Conservation (phyloP, 495 filamentous ascomycete species). For the Daldinia vernicosa region DNA sequence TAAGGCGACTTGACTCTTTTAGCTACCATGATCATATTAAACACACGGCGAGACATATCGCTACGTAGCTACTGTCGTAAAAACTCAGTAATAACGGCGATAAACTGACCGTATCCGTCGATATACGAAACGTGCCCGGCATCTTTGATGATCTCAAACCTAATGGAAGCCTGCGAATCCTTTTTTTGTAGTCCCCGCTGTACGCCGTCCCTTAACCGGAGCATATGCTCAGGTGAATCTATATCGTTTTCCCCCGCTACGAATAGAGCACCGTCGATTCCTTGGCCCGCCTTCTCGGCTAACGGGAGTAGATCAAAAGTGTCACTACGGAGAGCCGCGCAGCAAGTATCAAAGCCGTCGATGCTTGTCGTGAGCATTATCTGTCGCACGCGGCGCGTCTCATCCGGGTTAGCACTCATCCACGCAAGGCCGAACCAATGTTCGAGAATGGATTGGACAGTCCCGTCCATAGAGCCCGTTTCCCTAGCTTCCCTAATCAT, state of each 20-base stretch:
- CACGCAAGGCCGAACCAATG: conserved; percentile 48
- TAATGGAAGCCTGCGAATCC: background rate
- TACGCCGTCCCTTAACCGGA: background rate
- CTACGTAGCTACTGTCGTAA: no score
- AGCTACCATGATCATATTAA: no score
- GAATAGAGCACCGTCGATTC: background rate
- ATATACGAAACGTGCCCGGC: background rate
- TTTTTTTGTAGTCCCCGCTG: background rate
- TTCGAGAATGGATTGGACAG: conserved; percentile 15
- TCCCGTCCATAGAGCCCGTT: background rate
- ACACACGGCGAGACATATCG: no score
- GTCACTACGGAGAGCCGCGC: conserved; percentile 39
- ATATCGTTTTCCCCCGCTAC: background rate
- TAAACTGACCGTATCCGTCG: background rate
- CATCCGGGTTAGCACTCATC: conserved; percentile 43
- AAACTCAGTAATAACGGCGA: background rate
- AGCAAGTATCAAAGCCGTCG: conserved; percentile 49
- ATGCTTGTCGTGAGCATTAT: conserved; percentile 45
- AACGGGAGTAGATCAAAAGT: conserved; percentile 44
- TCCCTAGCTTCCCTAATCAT: background rate
- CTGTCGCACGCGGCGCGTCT: conserved; percentile 39
- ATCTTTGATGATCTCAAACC: background rate
- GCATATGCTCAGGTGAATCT: background rate
- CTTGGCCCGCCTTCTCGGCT: background rate
- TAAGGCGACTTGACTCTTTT: no score